Evolutionary conservation across 176 grass and related monocot genomes (phyloP).

Genomic region (Oropetium thomaeum): DNA sequence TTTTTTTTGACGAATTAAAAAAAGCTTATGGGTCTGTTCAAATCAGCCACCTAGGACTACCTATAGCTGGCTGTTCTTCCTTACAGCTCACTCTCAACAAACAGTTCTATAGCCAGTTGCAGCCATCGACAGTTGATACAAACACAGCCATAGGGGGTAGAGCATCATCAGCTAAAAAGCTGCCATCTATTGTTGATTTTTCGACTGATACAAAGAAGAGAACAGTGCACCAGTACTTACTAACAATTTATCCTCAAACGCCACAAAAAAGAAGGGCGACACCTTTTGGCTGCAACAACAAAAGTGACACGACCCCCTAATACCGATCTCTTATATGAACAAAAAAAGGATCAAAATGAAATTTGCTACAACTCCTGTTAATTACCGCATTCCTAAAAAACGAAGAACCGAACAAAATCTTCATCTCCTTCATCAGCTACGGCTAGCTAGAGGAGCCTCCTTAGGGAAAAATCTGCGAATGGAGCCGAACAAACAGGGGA

Average conservation of each 20-base stretch:
- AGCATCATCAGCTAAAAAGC: no score
- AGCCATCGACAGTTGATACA: no score
- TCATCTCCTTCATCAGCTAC: neutral
- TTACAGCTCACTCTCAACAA: no score
- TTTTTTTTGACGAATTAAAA: no score
- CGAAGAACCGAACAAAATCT: neutral
- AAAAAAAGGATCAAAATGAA: neutral
- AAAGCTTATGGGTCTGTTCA: no score
- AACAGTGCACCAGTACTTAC: neutral
- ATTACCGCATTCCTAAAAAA: neutral
- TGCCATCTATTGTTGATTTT: neutral
- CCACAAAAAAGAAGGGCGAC: no score
- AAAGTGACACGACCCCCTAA: neutral
- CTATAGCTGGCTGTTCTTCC: no score
- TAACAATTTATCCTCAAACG: no score
- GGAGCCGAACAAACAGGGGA: neutral
- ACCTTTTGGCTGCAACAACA: no score
- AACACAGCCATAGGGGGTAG: no score
- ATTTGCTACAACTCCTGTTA: slow-evolving; percentile 3
- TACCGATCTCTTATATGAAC: neutral
- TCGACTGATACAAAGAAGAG: neutral
- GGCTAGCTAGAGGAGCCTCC: neutral
- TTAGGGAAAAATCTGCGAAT: neutral
- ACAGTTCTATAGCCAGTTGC: no score
- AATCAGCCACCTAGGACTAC: no score